Evolutionary conservation across 78 protist genomes (phyloP).

Genomic region (Dictyostelium citrinum): DNA sequence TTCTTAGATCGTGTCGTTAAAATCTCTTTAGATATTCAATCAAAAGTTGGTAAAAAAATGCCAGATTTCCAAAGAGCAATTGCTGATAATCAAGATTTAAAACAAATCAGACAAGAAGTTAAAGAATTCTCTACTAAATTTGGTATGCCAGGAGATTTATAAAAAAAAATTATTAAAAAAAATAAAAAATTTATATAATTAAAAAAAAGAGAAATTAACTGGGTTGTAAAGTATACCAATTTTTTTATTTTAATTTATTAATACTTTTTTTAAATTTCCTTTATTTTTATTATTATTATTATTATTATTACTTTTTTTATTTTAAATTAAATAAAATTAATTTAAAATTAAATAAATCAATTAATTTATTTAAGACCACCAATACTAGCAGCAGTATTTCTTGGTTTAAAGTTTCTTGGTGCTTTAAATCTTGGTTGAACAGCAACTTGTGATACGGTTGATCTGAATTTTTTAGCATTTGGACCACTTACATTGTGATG

Average conservation of each 20-base stretch:
- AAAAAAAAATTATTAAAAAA: not conserved
- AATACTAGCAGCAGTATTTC: not conserved
- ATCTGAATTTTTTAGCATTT: constrained; percentile 3
- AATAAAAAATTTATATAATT: no score
- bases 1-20: constrained; percentile 88
- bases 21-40: constrained; percentile 82
- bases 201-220: no score
- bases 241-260: no score
- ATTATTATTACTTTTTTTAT: no score
- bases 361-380: constrained; percentile 2
- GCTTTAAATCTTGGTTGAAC: not conserved
- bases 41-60: constrained; percentile 83
- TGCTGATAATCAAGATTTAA: constrained; percentile 5
- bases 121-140: constrained; percentile 83
- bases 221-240: no score
- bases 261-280: no score
- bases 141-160: constrained; percentile 90
- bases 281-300: no score
- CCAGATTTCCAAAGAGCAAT: constrained; percentile 76
- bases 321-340: no score
- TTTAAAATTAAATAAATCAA: no score
- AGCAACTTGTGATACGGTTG: not conserved
- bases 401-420: not conserved
- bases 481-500: not conserved
- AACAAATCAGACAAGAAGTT: constrained; percentile 81